Evolutionary conservation across 2,329 filamentous ascomycete species (phyloP).

Genomic region (Aspergillus pseudoglaucus): DNA sequence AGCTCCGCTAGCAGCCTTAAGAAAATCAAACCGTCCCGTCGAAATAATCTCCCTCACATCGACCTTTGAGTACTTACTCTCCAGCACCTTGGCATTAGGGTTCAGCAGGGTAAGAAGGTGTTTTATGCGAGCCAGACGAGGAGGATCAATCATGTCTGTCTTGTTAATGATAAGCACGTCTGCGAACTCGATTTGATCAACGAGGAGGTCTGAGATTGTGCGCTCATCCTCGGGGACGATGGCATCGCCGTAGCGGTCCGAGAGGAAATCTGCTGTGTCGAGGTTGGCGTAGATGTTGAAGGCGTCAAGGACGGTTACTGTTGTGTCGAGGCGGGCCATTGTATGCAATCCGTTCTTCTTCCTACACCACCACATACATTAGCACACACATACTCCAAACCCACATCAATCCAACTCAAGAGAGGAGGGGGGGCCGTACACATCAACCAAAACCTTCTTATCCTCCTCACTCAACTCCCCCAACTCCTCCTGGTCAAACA

Average conservation of each 20-base stretch:
- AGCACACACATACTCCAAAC: constrained; percentile 12
- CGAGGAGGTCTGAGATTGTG: constrained; percentile 68
- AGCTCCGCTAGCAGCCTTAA: constrained; percentile 57
- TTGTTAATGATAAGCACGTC: constrained; percentile 69
- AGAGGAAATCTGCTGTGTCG: constrained; percentile 61
- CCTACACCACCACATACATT: constrained; percentile 18
- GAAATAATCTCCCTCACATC: constrained; percentile 59
- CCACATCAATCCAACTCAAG: not conserved
- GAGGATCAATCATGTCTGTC: constrained; percentile 52
- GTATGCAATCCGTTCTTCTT: constrained; percentile 59
- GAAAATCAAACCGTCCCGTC: constrained; percentile 59
- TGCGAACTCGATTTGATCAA: constrained; percentile 72
- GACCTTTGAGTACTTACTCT: constrained; percentile 54
- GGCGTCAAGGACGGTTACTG: constrained; percentile 65
- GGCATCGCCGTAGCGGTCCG: constrained; percentile 55
- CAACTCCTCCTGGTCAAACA: constrained; percentile 44
- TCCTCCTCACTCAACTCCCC: constrained; percentile 40
- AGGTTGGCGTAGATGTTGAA: constrained; percentile 69
- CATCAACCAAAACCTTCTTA: constrained; percentile 40
- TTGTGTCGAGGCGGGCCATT: constrained; percentile 62
- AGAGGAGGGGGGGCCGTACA: constrained; percentile 32
- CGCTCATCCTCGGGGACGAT: constrained; percentile 62
- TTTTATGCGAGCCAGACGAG: constrained; percentile 42
- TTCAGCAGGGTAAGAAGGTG: constrained; percentile 58
- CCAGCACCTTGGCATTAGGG: constrained; percentile 58